phyloP scores from a whole-genome alignment of 2,329 filamentous ascomycete species.

The Pezicula radicicola region DNA sequence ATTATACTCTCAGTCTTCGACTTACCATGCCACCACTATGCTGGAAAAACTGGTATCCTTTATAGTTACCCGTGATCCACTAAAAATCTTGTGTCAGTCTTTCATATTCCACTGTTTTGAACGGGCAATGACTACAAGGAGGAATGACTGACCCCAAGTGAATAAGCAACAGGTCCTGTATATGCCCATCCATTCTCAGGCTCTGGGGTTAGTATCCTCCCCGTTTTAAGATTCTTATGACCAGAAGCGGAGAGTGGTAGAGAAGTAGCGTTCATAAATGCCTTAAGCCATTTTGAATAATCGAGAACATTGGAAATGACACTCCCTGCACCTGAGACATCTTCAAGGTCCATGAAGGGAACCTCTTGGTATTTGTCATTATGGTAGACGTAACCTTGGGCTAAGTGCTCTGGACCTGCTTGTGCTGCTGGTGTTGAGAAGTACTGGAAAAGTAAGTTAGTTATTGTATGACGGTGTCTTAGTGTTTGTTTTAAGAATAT shows the following conservation, averaged over 20 bases:
- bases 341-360: constrained; percentile 25
- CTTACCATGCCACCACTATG: constrained; percentile 38
- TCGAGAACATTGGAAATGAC: constrained; percentile 46
- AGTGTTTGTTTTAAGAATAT: no score
- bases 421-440: constrained; percentile 20
- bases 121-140: no score
- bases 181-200: constrained; percentile 16
- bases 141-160: constrained; percentile 28
- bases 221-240: constrained; percentile 30
- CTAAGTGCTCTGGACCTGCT: constrained; percentile 28
- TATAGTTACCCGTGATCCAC: constrained; percentile 36
- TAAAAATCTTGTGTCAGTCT: no score
- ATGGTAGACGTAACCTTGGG: constrained; percentile 40
- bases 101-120: no score
- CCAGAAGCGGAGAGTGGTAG: constrained; percentile 31
- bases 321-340: constrained; percentile 39
- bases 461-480: no score
- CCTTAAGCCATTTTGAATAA: constrained; percentile 49
- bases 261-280: constrained; percentile 36
- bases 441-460: constrained; percentile 8
- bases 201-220: constrained; percentile 25
- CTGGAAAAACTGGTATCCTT: constrained; percentile 37
- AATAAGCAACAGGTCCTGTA: constrained; percentile 34
- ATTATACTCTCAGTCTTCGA: no score
- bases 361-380: constrained; percentile 22